Base-by-base conservation (phyloP, 768 basidiomycete genomes). In the Lentinula sp. region DNA sequence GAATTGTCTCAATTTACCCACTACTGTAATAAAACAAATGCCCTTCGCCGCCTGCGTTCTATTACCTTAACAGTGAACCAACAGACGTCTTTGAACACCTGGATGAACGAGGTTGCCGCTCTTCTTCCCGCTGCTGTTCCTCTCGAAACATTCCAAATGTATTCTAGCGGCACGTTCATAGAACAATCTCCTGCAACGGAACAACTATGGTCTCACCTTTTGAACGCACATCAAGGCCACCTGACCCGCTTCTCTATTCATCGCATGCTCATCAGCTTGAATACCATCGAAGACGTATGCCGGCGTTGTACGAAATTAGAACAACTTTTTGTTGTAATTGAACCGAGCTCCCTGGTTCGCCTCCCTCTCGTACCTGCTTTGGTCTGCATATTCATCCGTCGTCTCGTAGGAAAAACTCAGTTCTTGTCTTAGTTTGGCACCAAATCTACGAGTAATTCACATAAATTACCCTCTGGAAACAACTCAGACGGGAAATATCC, bases 211-310 rank as follows among this genome's bases (percentile, higher is more conserved):
- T 64, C 64, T 9, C 67, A 71, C 3, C 69, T 93, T 3, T 75
- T 88, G 10, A 43, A 68, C 2, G 67, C 66, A 8, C 90, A 91
- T 59, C 80, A 81, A 0, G 65, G 67, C 15, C 77, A 79, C 15
- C 76, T 93, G 5, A 74, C 68, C 32, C 75, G 79, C 10, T 81
- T 92, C 63, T 86, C 85, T 12, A 78, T 90, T 2, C 83, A 90
- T 66, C 77, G 87, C 32, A 84, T 88, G 77, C 73, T 77, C 3
- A 78, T 91, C 59, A 74, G 76, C 64, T 68, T 84, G 20, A 70
- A 72, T 10, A 75, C 79, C 0, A 73, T 93, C 36, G 69, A 73
- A 18, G 72, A 77, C 33, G 79, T 93, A 8, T 91, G 89, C 64
- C 61, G 65, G 9, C 70, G 76, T 16, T 90, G 89, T 61, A 60